Conservation (phyloP, 352 stramenopile species). For the Phytophthora foliorum region DNA sequence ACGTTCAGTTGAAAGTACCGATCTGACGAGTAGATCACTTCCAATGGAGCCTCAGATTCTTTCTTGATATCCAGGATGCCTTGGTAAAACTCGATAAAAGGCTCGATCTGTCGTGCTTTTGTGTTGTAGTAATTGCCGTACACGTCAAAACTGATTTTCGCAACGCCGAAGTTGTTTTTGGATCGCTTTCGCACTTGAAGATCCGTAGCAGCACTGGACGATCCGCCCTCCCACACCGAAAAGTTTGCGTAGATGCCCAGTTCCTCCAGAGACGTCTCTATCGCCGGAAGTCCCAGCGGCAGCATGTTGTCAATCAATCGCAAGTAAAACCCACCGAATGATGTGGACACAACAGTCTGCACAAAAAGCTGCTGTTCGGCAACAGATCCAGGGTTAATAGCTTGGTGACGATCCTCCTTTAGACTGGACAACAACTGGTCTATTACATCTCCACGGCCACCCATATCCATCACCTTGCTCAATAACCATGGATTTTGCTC, state of each 20-base stretch:
- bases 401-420: constrained; percentile 48
- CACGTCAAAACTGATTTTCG: constrained; percentile 81
- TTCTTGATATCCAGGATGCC: constrained; percentile 83
- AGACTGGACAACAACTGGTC: constrained; percentile 83
- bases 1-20: constrained; percentile 90
- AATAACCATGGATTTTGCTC: constrained; percentile 82
- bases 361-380: constrained; percentile 71
- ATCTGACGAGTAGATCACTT: constrained; percentile 84
- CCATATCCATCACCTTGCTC: constrained; percentile 87
- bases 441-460: constrained; percentile 71
- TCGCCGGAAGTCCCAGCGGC: constrained; percentile 70
- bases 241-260: constrained; percentile 80
- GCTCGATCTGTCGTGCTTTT: constrained; percentile 76
- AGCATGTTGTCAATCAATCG: constrained; percentile 88
- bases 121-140: constrained; percentile 93
- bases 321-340: constrained; percentile 90
- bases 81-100: constrained; percentile 90
- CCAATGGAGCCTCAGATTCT: constrained; percentile 65
- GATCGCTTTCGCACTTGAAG: constrained; percentile 51
- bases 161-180: constrained; percentile 77
- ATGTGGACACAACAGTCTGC: constrained; percentile 80
- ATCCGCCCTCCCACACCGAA: constrained; percentile 70
- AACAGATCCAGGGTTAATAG: constrained; percentile 26
- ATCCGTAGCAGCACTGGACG: constrained; percentile 40
- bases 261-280: constrained; percentile 86